A percentile compares a stretch with the other conserved stretches of the same genome.
These are phyloP conservation scores for Aphanocladium album DNA, from an alignment of 2,329 filamentous ascomycete species.

Conservation along the genomic window DNA sequence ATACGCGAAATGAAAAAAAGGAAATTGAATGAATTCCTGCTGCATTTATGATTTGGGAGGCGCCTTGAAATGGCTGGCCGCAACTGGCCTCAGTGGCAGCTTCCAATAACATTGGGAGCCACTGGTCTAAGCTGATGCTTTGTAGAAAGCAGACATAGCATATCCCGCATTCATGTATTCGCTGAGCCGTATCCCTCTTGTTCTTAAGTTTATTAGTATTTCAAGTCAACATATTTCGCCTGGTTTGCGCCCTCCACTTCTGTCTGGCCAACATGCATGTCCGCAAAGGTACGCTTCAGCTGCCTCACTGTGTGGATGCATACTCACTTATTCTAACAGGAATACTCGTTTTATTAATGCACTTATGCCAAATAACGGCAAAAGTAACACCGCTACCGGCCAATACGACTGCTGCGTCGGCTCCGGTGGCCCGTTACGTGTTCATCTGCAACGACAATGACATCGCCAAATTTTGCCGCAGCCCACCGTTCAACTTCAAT, in stretches of 20 bases:
- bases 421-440: background rate
- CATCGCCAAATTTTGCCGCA: background rate
- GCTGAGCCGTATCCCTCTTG: no score
- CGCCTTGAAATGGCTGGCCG: no score
- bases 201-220: no score
- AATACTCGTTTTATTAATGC: background rate
- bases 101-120: background rate
- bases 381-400: background rate
- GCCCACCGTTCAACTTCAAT: background rate
- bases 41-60: no score
- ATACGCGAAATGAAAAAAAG: no score
- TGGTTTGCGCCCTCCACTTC: no score
- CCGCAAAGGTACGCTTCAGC: background rate
- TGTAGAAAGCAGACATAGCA: no score
- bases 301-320: background rate
- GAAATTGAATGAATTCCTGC: no score
- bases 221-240: no score
- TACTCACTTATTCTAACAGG: background rate
- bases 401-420: background rate
- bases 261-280: background rate
- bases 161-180: no score
- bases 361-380: background rate
- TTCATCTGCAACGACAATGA: conserved; percentile 1
- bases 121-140: no score
- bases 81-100: background rate